Evolutionary conservation across 306 rosid genomes (phyloP), one percentile per base, ranked within the genome.

Genomic region (Vigna angularis): DNA sequence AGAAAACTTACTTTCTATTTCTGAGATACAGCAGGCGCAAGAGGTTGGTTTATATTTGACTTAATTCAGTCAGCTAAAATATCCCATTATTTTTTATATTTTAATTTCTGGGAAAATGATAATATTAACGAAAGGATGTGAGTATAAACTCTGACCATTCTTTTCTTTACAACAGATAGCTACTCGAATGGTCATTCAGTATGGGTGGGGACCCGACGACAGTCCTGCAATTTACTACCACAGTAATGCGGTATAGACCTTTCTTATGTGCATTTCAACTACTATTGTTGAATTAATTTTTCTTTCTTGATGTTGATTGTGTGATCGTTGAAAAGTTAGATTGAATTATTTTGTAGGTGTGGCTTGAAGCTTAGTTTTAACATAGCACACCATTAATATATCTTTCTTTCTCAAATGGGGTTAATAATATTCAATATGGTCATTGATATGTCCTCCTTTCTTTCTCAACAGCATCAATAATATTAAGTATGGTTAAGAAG

Each of bases 171-270:
- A 74, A 87, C 94, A 95, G 98, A 92, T 95, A 64, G 98, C 98
- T 70, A 95, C 98, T 28, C 84, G 91, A 73, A 95, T 92, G 98
- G 98, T 95, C 80, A 85, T 95, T 87, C 93, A 95, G 74, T 92
- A 92, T 86, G 98, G 98, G 3, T 95, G 98, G 98, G 98, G 98
- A 47, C 98, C 98, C 59, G 98, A 95, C 91, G 98, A 95, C 83
- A 92, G 89, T 88, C 96, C 98, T 72, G 98, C 98, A 78, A 86
- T 95, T 69, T 95, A 95, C 86, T 87, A 91, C 88, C 83, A 77
- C 50, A 86, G 59, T 67, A 88, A 88, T 86, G 93, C 97, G 92
- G 98, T 95, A 95, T 83, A 72, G 79, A 67, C 81, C 75, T 88
- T 64, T 81, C 81, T 85, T 72, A 73, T 58, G 30, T 38, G 66